Percentiles rank a stretch among this genome's conserved stretches.
phyloP scores from a whole-genome alignment of 2,329 filamentous ascomycete species.

The Cryphonectria carpinicola region DNA sequence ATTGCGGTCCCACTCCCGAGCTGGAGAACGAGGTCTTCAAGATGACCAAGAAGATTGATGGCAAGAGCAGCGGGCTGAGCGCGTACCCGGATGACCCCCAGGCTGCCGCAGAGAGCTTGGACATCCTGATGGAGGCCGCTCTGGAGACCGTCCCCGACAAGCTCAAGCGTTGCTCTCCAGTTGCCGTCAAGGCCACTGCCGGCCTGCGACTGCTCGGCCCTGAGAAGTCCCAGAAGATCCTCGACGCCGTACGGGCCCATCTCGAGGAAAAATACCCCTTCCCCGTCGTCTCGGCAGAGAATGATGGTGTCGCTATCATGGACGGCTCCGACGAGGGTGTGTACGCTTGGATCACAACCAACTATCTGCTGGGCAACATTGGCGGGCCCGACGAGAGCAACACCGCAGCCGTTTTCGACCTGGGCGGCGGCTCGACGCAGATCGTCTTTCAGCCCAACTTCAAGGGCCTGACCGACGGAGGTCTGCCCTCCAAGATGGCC shows the following conservation, averaged over 20 bases:
- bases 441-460: conserved; percentile 98
- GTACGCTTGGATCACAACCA: conserved; percentile 98
- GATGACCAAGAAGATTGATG: conserved; percentile 85
- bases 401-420: conserved; percentile 93
- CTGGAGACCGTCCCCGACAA: conserved; percentile 83
- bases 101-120: conserved; percentile 86
- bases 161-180: conserved; percentile 86
- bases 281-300: conserved; percentile 83
- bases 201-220: conserved; percentile 85
- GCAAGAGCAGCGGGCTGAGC: conserved; percentile 69
- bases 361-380: conserved; percentile 98
- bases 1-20: conserved; percentile 93
- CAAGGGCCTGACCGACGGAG: conserved; percentile 70
- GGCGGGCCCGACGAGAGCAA: conserved; percentile 87
- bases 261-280: conserved; percentile 92
- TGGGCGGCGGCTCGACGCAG: conserved; percentile 95
- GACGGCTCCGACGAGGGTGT: conserved; percentile 96
- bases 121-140: conserved; percentile 84
- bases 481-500: conserved; percentile 82
- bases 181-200: conserved; percentile 98
- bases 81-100: conserved; percentile 85
- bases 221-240: conserved; percentile 80
- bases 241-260: conserved; percentile 80
- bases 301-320: conserved; percentile 94
- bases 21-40: conserved; percentile 91